Evolutionary conservation across 192 early-diverging fungal genomes (phyloP), one percentile per base, ranked within the genome.

Genomic region (Dissophora ornata): DNA sequence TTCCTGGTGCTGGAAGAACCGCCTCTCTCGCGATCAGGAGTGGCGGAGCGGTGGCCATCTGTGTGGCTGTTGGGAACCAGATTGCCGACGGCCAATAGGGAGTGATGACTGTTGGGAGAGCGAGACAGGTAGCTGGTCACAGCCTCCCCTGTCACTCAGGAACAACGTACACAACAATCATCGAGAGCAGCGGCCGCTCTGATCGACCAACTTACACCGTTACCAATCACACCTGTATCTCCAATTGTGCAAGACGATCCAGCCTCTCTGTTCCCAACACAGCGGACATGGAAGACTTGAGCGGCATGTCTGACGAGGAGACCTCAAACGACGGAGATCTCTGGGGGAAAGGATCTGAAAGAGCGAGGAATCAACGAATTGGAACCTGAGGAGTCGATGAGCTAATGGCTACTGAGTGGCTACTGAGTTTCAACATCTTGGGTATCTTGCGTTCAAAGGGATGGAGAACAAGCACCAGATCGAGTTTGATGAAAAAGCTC

Each of bases 361-460:
- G 18, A 59, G 44, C 18, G 18, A 10, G 24, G 45, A 28, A 44
- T 46, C 26, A 46, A 11, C 24, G 0, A n/a, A 29, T n/a, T 38
- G 13, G 36, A 38, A 38, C n/a, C n/a, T n/a, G 36, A 38, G 34
- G 56, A 41, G 26, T 67, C 26, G 44, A 67, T 36, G 12, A 40
- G 1, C 36, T 67, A 2, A 67, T 67, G 46, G 2, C 24, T 41
- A 29, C 34, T 18, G 67, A 69, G 50, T 67, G 46, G 2, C 24
- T 41, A 29, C 34, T 18, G 67, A 69, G 50, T 6, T 59, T 16
- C 47, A 53, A 28, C 49, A 69, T 53, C 40, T 69, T 8, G 50
- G 67, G 4, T 53, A 59, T 24, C 49, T 69, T 6, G 67, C 67
- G 26, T 69, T 69, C 49, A 53, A 53, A 34, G 67, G 65, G 21